Percentiles rank a stretch among this genome's conserved stretches.
These are phyloP conservation scores for Grammothele lineata DNA, from an alignment of 768 basidiomycete species.

Conservation along the genomic window DNA sequence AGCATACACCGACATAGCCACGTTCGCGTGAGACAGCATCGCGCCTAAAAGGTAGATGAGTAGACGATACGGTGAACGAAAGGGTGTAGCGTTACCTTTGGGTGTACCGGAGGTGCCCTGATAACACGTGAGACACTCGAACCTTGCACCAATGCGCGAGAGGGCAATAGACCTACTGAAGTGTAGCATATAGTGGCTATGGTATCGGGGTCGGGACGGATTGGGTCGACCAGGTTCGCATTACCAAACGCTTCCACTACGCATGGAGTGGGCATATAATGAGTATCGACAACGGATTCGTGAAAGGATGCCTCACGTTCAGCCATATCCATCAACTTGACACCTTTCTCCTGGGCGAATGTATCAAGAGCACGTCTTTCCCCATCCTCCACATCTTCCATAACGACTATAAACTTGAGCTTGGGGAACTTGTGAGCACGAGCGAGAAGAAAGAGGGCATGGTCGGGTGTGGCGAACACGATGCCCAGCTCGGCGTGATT, in stretches of 20 bases:
- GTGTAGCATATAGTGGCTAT: conserved; percentile 91
- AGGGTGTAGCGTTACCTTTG: too few species aligned
- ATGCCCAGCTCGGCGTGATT: conserved; percentile 80
- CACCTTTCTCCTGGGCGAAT: conserved; percentile 64
- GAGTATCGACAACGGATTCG: too few species aligned
- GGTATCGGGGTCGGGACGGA: conserved; percentile 55
- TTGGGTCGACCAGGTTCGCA: conserved; percentile 54
- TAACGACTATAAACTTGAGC: conserved; percentile 72
- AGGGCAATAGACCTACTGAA: conserved; percentile 54
- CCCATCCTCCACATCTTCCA: conserved; percentile 57
- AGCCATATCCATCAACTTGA: conserved; percentile 58
- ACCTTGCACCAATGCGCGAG: too few species aligned
- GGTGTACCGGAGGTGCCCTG: conserved; percentile 81
- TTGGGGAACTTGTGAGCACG: conserved; percentile 54
- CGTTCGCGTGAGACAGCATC: conserved; percentile 65
- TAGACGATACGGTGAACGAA: too few species aligned
- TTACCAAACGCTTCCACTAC: conserved; percentile 75
- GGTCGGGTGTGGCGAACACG: conserved; percentile 69
- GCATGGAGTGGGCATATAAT: too few species aligned
- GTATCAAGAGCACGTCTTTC: conserved; percentile 50
- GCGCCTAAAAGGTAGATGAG: too few species aligned
- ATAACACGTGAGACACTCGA: not conserved
- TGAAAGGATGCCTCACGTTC: too few species aligned
- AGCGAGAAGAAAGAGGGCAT: conserved; percentile 74
- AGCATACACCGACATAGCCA: conserved; percentile 53